Conservation (phyloP, 1,284 basidiomycete species). For the Trametes hirsuta region DNA sequence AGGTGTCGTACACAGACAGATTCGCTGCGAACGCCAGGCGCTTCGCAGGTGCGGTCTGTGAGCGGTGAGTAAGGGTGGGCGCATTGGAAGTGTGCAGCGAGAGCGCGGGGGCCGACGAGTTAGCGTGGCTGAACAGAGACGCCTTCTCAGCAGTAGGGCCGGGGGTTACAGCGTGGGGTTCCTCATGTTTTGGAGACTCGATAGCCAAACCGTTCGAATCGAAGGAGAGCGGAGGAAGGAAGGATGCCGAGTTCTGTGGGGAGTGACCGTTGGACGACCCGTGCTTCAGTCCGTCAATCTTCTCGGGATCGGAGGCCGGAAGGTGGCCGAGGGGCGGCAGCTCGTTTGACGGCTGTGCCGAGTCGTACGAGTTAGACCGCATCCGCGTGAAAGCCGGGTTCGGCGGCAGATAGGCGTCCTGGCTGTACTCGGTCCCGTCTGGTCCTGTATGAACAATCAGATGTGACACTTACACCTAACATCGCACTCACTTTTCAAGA, state of each 20-base stretch:
- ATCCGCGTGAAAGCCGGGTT: conserved; percentile 52
- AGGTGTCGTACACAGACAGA: conserved; percentile 94
- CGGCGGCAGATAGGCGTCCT: conserved; percentile 55
- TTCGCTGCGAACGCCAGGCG: conserved; percentile 88
- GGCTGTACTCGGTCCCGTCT: conserved; percentile 70
- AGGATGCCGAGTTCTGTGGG: conserved; percentile 31
- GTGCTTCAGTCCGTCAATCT: conserved; percentile 79
- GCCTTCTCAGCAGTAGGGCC: conserved; percentile 37
- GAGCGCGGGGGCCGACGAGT: conserved; percentile 88
- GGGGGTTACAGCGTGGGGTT: conserved; percentile 24
- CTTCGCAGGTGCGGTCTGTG: conserved; percentile 70
- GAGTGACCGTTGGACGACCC: conserved; percentile 41
- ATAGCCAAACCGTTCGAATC: conserved; percentile 41
- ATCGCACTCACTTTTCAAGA: conserved; percentile 80
- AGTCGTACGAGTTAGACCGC: conserved; percentile 83
- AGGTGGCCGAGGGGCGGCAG: conserved; percentile 78
- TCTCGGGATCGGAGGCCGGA: conserved; percentile 80
- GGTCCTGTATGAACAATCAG: conserved; percentile 32
- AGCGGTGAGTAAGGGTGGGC: conserved; percentile 61
- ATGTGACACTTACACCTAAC: conserved; percentile 17
- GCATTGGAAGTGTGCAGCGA: conserved; percentile 51
- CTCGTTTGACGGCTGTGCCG: conserved; percentile 52
- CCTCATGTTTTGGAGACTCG: conserved; percentile 42
- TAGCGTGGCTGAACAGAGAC: conserved; percentile 72
- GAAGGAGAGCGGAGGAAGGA: conserved; percentile 67